Evolutionary conservation across 2,329 filamentous ascomycete genomes (phyloP).

Genomic region (Xylariales sp.): DNA sequence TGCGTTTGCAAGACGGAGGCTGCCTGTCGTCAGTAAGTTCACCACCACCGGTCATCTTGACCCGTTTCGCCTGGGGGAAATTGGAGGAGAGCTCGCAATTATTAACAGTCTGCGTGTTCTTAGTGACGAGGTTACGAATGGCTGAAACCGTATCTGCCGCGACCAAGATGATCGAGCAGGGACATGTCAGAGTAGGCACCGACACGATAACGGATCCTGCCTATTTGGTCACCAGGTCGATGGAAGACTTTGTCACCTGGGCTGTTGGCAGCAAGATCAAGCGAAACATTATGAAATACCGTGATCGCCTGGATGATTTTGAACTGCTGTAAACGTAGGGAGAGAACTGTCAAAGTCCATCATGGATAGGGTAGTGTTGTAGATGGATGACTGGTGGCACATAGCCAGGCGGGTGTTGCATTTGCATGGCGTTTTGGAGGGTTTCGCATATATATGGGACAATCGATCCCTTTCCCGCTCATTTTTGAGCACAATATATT

Average conservation of each 20-base stretch:
- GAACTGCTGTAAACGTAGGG: conserved; percentile 79
- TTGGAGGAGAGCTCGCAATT: too few species aligned
- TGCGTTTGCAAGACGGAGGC: conserved; percentile 75
- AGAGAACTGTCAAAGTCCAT: too few species aligned
- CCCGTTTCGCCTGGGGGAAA: too few species aligned
- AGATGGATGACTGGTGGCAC: too few species aligned
- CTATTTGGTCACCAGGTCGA: conserved; percentile 80
- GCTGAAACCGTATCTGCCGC: conserved; percentile 83
- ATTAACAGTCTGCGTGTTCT: too few species aligned
- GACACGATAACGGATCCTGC: conserved; percentile 88
- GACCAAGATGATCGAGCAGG: conserved; percentile 87
- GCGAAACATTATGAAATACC: conserved; percentile 90
- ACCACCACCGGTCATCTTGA: too few species aligned
- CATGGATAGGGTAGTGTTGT: too few species aligned
- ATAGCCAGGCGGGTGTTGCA: too few species aligned
- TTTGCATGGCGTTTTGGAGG: too few species aligned
- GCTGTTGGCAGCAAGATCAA: conserved; percentile 95
- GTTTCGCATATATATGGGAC: too few species aligned
- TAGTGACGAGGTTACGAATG: conserved; percentile 88
- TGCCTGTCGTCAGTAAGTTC: conserved; percentile 91
- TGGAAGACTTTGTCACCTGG: conserved; percentile 98
- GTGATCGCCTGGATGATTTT: conserved; percentile 93
- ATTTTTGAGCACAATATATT: too few species aligned
- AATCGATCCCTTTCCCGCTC: too few species aligned
- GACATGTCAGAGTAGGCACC: conserved; percentile 86